phyloP scores from a whole-genome alignment of 1,284 basidiomycete species.

The Ustilago tritici region DNA sequence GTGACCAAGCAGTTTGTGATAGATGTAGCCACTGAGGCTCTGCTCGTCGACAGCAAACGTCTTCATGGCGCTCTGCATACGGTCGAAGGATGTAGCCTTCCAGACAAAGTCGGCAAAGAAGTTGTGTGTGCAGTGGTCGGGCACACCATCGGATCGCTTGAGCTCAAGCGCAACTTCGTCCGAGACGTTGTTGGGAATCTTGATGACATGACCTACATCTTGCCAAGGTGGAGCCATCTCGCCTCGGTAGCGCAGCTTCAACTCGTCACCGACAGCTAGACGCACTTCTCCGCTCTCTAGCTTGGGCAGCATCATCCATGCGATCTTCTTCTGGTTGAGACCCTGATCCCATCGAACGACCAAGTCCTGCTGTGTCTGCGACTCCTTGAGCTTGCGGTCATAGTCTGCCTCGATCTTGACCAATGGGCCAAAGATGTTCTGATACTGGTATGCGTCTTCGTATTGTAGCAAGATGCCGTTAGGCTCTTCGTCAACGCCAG shows the following conservation, averaged over 20 bases:
- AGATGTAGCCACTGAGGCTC: conserved; percentile 98
- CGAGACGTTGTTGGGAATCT: conserved; percentile 98
- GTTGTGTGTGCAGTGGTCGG: conserved; percentile 91
- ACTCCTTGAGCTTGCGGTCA: conserved; percentile 96
- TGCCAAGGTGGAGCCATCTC: conserved; percentile 86
- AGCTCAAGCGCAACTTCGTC: conserved; percentile 97
- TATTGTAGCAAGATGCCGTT: conserved; percentile 87
- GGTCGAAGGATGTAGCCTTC: conserved; percentile 98
- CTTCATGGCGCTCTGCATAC: conserved; percentile 99
- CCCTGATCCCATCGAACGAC: conserved; percentile 97
- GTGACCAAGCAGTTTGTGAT: conserved; percentile 97
- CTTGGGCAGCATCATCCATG: conserved; percentile 96
- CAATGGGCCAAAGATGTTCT: conserved; percentile 97
- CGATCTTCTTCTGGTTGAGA: conserved; percentile 95
- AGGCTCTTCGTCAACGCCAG: conserved; percentile 78
- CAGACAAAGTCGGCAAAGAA: conserved; percentile 98
- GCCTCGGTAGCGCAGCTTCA: conserved; percentile 88
- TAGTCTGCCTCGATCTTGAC: conserved; percentile 99
- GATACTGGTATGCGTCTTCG: conserved; percentile 99
- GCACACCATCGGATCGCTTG: conserved; percentile 90
- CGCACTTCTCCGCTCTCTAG: conserved; percentile 97
- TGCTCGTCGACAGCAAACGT: conserved; percentile 99
- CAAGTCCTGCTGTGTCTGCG: conserved; percentile 97
- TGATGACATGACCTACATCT: conserved; percentile 96
- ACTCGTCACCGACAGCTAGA: conserved; percentile 94